phyloP scores from a whole-genome alignment of 2,329 filamentous ascomycete species.

The Neofusicoccum parvum region DNA sequence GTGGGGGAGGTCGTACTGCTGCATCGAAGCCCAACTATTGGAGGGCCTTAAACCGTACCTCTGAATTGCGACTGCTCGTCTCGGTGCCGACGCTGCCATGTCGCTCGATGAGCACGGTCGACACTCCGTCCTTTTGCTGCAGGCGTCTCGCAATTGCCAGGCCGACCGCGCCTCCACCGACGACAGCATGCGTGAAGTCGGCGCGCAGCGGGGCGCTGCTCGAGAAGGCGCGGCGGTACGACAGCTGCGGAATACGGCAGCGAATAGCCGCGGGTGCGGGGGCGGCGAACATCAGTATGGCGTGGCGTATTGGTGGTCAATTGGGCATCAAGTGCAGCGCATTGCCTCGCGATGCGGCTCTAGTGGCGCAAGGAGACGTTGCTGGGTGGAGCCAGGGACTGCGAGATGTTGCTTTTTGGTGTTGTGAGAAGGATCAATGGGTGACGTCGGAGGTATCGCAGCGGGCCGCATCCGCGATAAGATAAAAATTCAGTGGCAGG shows the following conservation, averaged over 20 bases:
- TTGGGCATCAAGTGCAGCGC: background rate
- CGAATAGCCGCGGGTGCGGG: conserved; percentile 3
- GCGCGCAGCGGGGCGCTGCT: conserved; percentile 32
- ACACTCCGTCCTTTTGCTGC: conserved; percentile 60
- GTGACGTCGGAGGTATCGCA: background rate
- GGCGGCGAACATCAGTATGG: background rate
- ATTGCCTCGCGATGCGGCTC: background rate
- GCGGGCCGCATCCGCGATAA: background rate
- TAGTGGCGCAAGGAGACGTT: background rate
- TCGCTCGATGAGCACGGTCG: conserved; percentile 79
- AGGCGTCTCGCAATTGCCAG: conserved; percentile 77
- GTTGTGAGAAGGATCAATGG: background rate
- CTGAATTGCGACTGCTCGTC: conserved; percentile 86
- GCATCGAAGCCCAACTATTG: background rate
- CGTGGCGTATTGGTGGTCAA: background rate
- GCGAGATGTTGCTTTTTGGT: conserved; percentile 12
- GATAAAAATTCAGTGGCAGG: conserved; percentile 7
- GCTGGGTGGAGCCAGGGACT: background rate
- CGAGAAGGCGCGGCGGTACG: conserved; percentile 6
- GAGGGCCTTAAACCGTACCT: conserved; percentile 51
- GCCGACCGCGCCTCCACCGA: conserved; percentile 75
- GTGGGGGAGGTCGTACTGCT: background rate
- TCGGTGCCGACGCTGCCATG: conserved; percentile 77
- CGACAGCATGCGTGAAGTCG: conserved; percentile 67
- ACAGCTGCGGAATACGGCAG: background rate